A percentile compares a stretch with the other conserved stretches of the same genome.
These are phyloP conservation scores for Paratinospora sagittata DNA, from an alignment of 164 flowering plant genomes.

Conservation along the genomic window DNA sequence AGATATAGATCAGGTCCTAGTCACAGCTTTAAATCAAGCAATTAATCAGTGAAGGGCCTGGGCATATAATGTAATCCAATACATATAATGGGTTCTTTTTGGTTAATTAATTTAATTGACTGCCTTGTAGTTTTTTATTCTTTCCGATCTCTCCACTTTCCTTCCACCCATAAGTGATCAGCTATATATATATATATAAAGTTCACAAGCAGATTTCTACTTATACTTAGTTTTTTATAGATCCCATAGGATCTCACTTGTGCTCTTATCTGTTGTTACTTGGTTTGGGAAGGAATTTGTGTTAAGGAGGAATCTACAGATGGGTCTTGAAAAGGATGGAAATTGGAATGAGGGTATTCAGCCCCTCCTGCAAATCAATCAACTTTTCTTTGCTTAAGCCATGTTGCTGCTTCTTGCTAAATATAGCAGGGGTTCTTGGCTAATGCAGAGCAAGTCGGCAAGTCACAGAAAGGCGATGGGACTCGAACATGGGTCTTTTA, in stretches of 20 bases:
- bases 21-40: too few relatives aligned
- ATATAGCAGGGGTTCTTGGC: constrained; percentile 20
- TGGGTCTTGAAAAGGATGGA: constrained; percentile 30
- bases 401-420: not conserved
- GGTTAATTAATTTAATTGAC: not conserved
- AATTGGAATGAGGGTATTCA: constrained; percentile 15
- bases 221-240: constrained; percentile 20
- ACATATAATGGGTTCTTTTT: too few relatives aligned
- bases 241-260: constrained; percentile 21
- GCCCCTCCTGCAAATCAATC: constrained; percentile 14
- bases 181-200: constrained; percentile 35
- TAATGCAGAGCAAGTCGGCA: constrained; percentile 47
- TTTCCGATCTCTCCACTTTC: constrained; percentile 7
- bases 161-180: too few relatives aligned
- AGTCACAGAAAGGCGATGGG: constrained; percentile 52
- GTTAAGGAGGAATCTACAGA: constrained; percentile 26
- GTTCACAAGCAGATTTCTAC: constrained; percentile 8
- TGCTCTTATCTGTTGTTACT: constrained; percentile 7
- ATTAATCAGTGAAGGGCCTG: too few relatives aligned
- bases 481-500: constrained; percentile 30
- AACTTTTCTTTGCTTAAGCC: constrained; percentile 12
- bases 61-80: too few relatives aligned
- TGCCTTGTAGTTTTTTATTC: not conserved
- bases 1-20: too few relatives aligned
- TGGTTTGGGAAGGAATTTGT: constrained; percentile 21